A percentile compares a stretch with the other conserved stretches of the same genome.
phyloP scores from a whole-genome alignment of 805 yeast species.

The Saccharomycopsis microspora region DNA sequence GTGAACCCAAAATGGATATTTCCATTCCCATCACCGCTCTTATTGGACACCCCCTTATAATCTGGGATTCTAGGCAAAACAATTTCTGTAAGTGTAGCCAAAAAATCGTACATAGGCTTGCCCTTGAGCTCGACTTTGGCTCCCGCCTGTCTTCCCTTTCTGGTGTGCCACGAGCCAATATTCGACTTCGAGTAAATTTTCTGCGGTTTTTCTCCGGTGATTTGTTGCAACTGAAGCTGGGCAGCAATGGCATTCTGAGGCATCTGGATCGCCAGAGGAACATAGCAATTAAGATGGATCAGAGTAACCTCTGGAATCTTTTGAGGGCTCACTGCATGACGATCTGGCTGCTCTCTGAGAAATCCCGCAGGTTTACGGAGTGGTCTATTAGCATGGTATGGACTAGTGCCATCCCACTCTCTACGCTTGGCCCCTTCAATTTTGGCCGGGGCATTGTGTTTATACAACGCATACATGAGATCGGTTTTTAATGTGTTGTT shows the following conservation, averaged over 20 bases:
- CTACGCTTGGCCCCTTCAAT: conserved; percentile 59
- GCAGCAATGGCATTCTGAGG: conserved; percentile 69
- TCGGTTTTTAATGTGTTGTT: conserved; percentile 65
- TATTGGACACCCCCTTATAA: conserved; percentile 62
- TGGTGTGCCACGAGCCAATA: conserved; percentile 75
- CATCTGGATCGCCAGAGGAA: conserved; percentile 56
- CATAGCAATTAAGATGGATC: conserved; percentile 70
- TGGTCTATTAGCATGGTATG: conserved; percentile 81
- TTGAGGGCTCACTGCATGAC: conserved; percentile 50
- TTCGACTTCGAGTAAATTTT: conserved; percentile 66
- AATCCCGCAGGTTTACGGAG: conserved; percentile 67
- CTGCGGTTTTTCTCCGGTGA: conserved; percentile 81
- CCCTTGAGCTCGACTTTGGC: conserved; percentile 74
- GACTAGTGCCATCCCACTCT: conserved; percentile 79
- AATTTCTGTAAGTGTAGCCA: conserved; percentile 78
- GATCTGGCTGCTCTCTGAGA: conserved; percentile 61
- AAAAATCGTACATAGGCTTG: conserved; percentile 72
- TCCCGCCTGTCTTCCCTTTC: conserved; percentile 87
- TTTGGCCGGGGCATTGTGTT: conserved; percentile 43
- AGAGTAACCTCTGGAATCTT: conserved; percentile 64
- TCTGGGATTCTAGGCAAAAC: conserved; percentile 91
- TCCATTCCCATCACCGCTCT: conserved; percentile 75
- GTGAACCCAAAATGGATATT: conserved; percentile 77
- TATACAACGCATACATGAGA: conserved; percentile 63
- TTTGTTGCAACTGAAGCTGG: conserved; percentile 73